Evolutionary conservation across 2,329 filamentous ascomycete species (phyloP), one percentile per base, ranked within the genome.

Genomic region (Metarhizium brunneum): DNA sequence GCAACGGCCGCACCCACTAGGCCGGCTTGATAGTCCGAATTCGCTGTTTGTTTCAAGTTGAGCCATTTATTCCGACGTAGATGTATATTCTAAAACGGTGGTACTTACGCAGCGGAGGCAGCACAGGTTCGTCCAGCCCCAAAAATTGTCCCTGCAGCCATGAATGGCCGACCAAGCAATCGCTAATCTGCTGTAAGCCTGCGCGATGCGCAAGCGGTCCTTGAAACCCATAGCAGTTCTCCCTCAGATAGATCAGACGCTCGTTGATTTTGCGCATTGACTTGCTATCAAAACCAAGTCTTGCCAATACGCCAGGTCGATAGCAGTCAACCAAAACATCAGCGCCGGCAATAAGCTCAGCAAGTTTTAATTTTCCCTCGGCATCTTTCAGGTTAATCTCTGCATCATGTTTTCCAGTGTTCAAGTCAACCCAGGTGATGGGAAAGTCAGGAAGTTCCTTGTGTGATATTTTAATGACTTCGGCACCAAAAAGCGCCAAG

Each of bases 171-270:
- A 68, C 69, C 38, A 70, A 63, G 59, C 68, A 71, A 51, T 72
- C 70, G 25, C 67, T 67, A 47, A 71, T 71, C 57, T 72, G 69
- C 58, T 72, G 69, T 68, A 68, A 71, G 1, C 69, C 69, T 29
- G 66, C 66, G 3, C 68, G 65, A 14, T 66, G 58, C 13, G 55
- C 59, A 58, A 64, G 65, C 6, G 66, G 67, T 0, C 69, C 69
- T 10, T 66, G 64, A 62, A 67, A 71, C 0, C 68, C 69, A 36
- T 71, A 67, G 60, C 69, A 71, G 56, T 71, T 70, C 57, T 71
- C 69, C 13, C 66, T 65, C 11, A 65, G 61, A 53, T 70, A 68
- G 4, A 71, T 62, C 30, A 71, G 60, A 11, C 66, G 66, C 18
- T 45, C 14, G 11, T 57, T 60, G 5, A 60, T 47, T 11, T 56